Base-by-base conservation (phyloP, 768 basidiomycete species). In the Russula foetens region DNA sequence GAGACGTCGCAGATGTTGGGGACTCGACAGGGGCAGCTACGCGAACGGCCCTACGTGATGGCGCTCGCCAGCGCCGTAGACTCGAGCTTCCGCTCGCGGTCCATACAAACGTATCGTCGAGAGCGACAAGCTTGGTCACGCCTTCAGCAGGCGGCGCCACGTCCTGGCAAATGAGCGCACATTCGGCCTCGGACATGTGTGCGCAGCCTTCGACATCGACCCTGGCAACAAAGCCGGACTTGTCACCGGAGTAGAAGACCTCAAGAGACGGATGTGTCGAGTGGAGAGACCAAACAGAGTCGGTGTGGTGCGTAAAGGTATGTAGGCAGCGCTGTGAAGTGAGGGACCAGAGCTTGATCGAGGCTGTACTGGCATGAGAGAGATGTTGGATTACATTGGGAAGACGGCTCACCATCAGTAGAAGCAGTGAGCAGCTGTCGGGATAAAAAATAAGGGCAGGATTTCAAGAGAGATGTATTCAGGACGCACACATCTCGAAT, bases 301-400 rank as follows among this genome's bases (percentile, higher is more conserved):
- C 92, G 15, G 90, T 85, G 70, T 98, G 96, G 69, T 98, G 88
- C 0, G 91, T 90, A 75, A 98, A 99, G 2, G 96, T 98, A 68
- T 99, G 94, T 17, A 99, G 75, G 68, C 93, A 96, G 12, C 90
- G 81, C 69, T 98, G 94, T 0, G 91, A 84, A 1, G 81, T 74
- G 19, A 98, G 78, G 1, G 95, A 98, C 97, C 97, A 99, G 29
- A 98, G 81, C 70, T 96, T 98, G 71, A 92, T 82, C 3, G 92
- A 92, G 11, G 91, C 76, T 77, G 65, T 51, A 31, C 58, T 6
- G 60, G 51, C 59, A 65, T 68, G 29, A 68, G 60, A 56, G 56
- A 51, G 49, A 24, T 7, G 21, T 33, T 24, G 3, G 0, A n/a
- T 8, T 15, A 26, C 7, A 28, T 26, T 45, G 7, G 53, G 17